phyloP scores from a whole-genome alignment of 345 rosid genomes.

The Streptanthus diversifolius region DNA sequence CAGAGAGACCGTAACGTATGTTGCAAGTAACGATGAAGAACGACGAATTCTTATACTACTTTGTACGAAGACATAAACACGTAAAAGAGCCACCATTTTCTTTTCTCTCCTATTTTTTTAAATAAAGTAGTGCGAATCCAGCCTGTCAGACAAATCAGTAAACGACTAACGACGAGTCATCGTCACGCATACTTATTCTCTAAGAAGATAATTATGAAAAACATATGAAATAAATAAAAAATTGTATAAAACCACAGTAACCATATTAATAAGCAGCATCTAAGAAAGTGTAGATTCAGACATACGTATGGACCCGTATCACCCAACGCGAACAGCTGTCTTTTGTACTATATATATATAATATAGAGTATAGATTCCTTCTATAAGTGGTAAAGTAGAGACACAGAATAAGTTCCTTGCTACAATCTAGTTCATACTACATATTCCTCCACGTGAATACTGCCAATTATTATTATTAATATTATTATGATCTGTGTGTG shows the following conservation, averaged over 20 bases:
- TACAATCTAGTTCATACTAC: slow-evolving; percentile 17
- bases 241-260: not conserved
- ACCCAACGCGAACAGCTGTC: slow-evolving; percentile 17
- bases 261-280: not conserved
- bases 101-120: not conserved
- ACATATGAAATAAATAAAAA: not conserved
- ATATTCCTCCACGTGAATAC: slow-evolving; percentile 35
- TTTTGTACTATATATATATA: slow-evolving; percentile 19
- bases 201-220: not conserved
- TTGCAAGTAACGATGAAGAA: slow-evolving; percentile 3
- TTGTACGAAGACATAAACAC: not conserved
- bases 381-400: slow-evolving; percentile 9
- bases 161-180: slow-evolving; percentile 8
- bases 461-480: not conserved
- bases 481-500: not conserved
- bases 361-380: slow-evolving; percentile 24
- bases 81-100: not conserved
- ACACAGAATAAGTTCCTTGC: slow-evolving; percentile 30
- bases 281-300: slow-evolving; percentile 21
- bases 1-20: slow-evolving; percentile 15
- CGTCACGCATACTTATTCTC: slow-evolving; percentile 11
- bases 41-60: not conserved
- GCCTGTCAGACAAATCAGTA: slow-evolving; percentile 25
- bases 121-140: slow-evolving; percentile 26
- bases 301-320: slow-evolving; percentile 4